phyloP scores from a whole-genome alignment of 371 early-diverging fungal species.

The Lichtheimia corymbifera region DNA sequence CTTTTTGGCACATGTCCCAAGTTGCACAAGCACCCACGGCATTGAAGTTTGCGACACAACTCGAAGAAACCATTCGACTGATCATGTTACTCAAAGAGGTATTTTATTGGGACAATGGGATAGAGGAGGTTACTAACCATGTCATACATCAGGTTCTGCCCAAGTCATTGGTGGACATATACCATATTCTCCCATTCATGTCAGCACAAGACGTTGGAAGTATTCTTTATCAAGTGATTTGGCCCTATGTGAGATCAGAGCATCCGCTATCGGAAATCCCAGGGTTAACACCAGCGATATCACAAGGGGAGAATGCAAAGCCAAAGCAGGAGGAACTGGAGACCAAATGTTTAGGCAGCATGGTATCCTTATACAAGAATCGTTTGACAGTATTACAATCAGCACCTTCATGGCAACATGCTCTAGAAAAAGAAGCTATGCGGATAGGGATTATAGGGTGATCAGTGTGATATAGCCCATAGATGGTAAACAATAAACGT shows the following conservation, averaged over 20 bases:
- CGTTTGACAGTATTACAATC: constrained; percentile 18
- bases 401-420: constrained; percentile 25
- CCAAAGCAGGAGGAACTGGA: constrained; percentile 16
- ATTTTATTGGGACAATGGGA: not conserved
- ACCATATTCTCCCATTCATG: constrained; percentile 37
- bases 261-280: constrained; percentile 4
- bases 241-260: constrained; percentile 36
- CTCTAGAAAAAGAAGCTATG: constrained; percentile 7
- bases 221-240: constrained; percentile 32
- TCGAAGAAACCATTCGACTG: constrained; percentile 38
- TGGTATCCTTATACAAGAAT: constrained; percentile 21
- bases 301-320: not conserved
- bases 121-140: not conserved
- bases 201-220: constrained; percentile 37
- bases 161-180: constrained; percentile 16
- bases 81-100: constrained; percentile 15
- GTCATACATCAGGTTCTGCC: constrained; percentile 18
- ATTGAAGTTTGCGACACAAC: constrained; percentile 38
- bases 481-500: too few relatives aligned
- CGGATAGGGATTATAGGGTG: too few relatives aligned
- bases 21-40: constrained; percentile 31
- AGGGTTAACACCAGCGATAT: constrained; percentile 3
- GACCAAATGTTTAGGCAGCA: constrained; percentile 18
- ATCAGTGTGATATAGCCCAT: too few relatives aligned
- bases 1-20: constrained; percentile 50